phyloP scores from a whole-genome alignment of 805 yeast genomes.

The Jamesozyma spencerorum region DNA sequence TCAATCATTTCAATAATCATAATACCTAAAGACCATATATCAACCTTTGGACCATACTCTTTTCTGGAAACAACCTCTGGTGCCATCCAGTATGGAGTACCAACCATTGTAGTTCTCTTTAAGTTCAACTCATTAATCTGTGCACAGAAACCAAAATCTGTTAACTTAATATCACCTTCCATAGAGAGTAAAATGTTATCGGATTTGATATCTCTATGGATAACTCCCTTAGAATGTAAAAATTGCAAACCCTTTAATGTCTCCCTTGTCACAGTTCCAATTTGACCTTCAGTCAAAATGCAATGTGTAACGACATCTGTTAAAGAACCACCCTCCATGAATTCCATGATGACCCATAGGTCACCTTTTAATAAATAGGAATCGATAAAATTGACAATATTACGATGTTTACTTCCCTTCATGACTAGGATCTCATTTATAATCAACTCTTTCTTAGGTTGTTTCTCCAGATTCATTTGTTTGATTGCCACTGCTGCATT shows the following conservation, averaged over 20 bases:
- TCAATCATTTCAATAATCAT: slow-evolving; percentile 99
- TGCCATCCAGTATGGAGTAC: slow-evolving; percentile 99
- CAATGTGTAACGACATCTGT: slow-evolving; percentile 91
- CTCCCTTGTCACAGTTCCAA: slow-evolving; percentile 90
- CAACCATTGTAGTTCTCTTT: slow-evolving; percentile 96
- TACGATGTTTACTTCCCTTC: slow-evolving; percentile 83
- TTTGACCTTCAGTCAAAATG: slow-evolving; percentile 86
- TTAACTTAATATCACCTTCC: slow-evolving; percentile 83
- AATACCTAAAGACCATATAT: slow-evolving; percentile 95
- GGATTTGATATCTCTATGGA: slow-evolving; percentile 92
- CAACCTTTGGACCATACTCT: slow-evolving; percentile 94
- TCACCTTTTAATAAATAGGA: slow-evolving; percentile 69
- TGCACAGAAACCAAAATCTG: slow-evolving; percentile 96
- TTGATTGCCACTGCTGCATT: slow-evolving; percentile 77
- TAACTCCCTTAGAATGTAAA: slow-evolving; percentile 83
- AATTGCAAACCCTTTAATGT: slow-evolving; percentile 79
- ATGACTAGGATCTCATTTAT: slow-evolving; percentile 92
- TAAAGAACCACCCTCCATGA: slow-evolving; percentile 96
- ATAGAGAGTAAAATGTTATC: slow-evolving; percentile 81
- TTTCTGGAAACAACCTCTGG: slow-evolving; percentile 95
- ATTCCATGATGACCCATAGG: slow-evolving; percentile 97
- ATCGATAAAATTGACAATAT: slow-evolving; percentile 90
- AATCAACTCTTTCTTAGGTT: slow-evolving; percentile 90
- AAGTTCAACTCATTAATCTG: slow-evolving; percentile 72
- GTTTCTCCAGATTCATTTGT: slow-evolving; percentile 90